Evolutionary conservation across 177 flowering plant genomes (phyloP).

Genomic region (Telopea speciosissima): DNA sequence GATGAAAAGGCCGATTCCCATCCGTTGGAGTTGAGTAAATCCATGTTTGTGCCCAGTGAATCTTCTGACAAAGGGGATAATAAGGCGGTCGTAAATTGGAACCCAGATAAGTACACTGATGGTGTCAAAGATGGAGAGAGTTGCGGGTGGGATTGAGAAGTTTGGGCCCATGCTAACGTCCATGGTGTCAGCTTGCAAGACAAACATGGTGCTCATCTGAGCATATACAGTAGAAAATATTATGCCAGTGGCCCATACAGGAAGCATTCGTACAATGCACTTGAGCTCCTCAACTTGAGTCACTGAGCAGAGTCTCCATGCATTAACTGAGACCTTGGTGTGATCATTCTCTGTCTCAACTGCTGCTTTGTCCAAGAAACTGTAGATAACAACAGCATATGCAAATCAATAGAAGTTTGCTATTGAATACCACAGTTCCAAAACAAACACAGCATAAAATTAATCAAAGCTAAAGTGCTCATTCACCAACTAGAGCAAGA

Average conservation of each 20-base stretch:
- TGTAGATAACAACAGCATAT: constrained; percentile 15
- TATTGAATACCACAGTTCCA: background rate
- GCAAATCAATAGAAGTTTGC: background rate
- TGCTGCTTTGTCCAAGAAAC: constrained; percentile 80
- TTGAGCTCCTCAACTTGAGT: constrained; percentile 85
- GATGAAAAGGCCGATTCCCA: constrained; percentile 71
- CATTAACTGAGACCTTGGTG: constrained; percentile 26
- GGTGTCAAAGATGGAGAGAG: constrained; percentile 64
- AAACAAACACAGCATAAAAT: background rate
- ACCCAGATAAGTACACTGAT: constrained; percentile 67
- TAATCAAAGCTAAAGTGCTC: background rate
- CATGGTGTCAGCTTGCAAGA: constrained; percentile 58
- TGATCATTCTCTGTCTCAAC: constrained; percentile 40
- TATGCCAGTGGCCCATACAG: constrained; percentile 79
- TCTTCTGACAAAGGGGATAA: constrained; percentile 47
- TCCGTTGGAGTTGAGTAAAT: constrained; percentile 61
- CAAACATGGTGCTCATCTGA: constrained; percentile 65
- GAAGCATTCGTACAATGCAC: constrained; percentile 52
- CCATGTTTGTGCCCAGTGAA: constrained; percentile 60
- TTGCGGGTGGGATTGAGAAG: constrained; percentile 58
- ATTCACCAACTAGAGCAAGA: background rate
- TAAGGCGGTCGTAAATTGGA: constrained; percentile 51
- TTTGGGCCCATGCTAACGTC: constrained; percentile 34
- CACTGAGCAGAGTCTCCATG: constrained; percentile 76
- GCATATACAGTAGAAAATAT: constrained; percentile 54